Percentiles rank a stretch among this genome's conserved stretches.
Conservation (phyloP, 176 grass and related monocot genomes). For the Zea mays region DNA sequence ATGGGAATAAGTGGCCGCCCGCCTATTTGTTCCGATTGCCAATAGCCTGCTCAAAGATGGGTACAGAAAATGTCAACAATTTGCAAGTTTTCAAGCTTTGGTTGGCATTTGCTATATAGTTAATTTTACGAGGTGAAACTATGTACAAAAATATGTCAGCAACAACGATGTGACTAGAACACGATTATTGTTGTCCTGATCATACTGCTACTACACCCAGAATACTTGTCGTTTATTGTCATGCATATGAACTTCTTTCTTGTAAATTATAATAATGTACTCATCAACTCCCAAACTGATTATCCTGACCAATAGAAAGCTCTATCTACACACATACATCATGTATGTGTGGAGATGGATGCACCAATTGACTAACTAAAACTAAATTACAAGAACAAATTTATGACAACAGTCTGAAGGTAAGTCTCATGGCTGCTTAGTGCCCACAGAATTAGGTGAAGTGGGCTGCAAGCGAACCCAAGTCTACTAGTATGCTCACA, state of each 20-base stretch:
- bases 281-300: background rate
- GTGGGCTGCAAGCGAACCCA: background rate
- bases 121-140: background rate
- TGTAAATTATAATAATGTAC: background rate
- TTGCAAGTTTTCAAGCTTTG: constrained; percentile 6
- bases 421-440: background rate
- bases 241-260: background rate
- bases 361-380: background rate
- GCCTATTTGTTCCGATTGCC: constrained; percentile 57
- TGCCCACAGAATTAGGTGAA: background rate
- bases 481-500: background rate
- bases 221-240: background rate
- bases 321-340: background rate
- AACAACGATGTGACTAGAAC: background rate
- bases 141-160: background rate
- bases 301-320: background rate
- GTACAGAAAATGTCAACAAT: constrained; percentile 17
- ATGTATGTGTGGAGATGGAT: background rate
- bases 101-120: background rate
- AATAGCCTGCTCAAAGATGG: constrained; percentile 56
- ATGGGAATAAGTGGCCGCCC: constrained; percentile 53
- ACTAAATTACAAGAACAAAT: constrained; percentile 3
- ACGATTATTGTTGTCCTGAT: background rate
- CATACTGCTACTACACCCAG: background rate
- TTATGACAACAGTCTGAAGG: background rate